These are phyloP conservation scores for Xylaria palmicola DNA, from an alignment of 495 filamentous ascomycete genomes.

Conservation along the genomic window DNA sequence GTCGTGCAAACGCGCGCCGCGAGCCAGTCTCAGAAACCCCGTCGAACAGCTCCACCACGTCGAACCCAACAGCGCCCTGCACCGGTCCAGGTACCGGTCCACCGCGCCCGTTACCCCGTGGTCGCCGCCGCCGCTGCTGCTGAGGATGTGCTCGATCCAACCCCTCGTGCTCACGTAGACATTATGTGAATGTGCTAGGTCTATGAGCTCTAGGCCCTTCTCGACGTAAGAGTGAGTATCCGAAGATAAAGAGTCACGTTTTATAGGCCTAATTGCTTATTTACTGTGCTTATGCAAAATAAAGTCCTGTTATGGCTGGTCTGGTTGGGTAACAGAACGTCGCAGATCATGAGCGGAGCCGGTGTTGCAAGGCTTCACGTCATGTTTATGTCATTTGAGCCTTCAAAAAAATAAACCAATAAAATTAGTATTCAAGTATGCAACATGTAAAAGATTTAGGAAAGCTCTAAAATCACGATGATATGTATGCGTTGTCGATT, in stretches of 20 bases:
- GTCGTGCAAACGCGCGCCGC: slow-evolving; percentile 52
- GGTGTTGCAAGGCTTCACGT: neutral
- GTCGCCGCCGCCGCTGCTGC: slow-evolving; percentile 42
- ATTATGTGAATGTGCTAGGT: slow-evolving; percentile 51
- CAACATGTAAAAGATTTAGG: too few relatives aligned
- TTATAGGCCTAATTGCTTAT: too few relatives aligned
- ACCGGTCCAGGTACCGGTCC: slow-evolving; percentile 52
- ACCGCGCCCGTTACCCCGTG: slow-evolving; percentile 36
- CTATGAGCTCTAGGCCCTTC: slow-evolving; percentile 51
- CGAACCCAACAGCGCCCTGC: slow-evolving; percentile 55
- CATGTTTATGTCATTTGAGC: slow-evolving; percentile 5
- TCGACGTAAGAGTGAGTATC: slow-evolving; percentile 36
- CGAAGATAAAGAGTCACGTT: too few relatives aligned
- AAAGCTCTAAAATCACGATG: too few relatives aligned
- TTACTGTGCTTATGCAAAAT: too few relatives aligned
- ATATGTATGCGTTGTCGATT: too few relatives aligned
- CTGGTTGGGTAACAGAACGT: neutral
- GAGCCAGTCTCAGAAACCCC: slow-evolving; percentile 56
- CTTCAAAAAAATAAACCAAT: neutral
- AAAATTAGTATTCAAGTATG: too few relatives aligned
- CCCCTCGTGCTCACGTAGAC: slow-evolving; percentile 60
- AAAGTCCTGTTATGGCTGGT: too few relatives aligned
- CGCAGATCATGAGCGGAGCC: neutral
- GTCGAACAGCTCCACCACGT: slow-evolving; percentile 56
- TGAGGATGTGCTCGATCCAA: slow-evolving; percentile 57